phyloP scores from a whole-genome alignment of 805 yeast genomes.

The Candida nonsorbophila region DNA sequence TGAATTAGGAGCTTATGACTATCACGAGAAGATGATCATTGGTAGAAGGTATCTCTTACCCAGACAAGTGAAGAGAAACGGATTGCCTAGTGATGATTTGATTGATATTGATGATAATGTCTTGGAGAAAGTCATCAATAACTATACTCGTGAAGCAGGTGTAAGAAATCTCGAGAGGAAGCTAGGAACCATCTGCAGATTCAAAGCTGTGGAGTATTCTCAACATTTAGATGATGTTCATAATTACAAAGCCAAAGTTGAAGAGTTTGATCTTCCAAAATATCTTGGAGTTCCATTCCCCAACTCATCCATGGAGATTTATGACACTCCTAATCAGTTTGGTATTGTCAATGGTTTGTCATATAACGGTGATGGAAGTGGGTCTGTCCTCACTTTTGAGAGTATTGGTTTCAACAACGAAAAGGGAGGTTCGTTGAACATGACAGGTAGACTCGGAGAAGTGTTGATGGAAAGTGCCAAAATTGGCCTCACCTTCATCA shows the following conservation, averaged over 20 bases:
- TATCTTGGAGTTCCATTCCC: conserved; percentile 65
- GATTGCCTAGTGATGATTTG: conserved; percentile 40
- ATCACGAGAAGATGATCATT: conserved; percentile 69
- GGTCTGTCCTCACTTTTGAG: conserved; percentile 76
- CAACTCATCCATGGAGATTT: conserved; percentile 24
- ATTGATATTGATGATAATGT: conserved; percentile 48
- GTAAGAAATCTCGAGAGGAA: conserved; percentile 75
- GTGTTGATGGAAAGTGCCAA: conserved; percentile 78
- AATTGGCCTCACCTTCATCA: conserved; percentile 71
- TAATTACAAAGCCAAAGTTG: conserved; percentile 36
- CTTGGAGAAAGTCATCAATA: conserved; percentile 55
- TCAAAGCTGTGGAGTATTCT: conserved; percentile 70
- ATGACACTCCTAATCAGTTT: conserved; percentile 20
- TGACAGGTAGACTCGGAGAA: conserved; percentile 81
- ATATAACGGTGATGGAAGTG: conserved; percentile 82
- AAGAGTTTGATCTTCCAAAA: conserved; percentile 52
- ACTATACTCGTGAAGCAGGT: conserved; percentile 82
- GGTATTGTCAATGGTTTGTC: conserved; percentile 88
- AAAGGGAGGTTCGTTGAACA: conserved; percentile 39
- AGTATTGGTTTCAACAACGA: conserved; percentile 55
- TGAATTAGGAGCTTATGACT: conserved; percentile 73
- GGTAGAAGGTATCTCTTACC: conserved; percentile 68
- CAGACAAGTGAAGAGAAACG: conserved; percentile 66
- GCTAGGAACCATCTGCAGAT: conserved; percentile 72
- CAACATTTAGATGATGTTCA: conserved; percentile 16